Evolutionary conservation across 2,329 filamentous ascomycete species (phyloP).

Genomic region (Orbilia ellipsospora): DNA sequence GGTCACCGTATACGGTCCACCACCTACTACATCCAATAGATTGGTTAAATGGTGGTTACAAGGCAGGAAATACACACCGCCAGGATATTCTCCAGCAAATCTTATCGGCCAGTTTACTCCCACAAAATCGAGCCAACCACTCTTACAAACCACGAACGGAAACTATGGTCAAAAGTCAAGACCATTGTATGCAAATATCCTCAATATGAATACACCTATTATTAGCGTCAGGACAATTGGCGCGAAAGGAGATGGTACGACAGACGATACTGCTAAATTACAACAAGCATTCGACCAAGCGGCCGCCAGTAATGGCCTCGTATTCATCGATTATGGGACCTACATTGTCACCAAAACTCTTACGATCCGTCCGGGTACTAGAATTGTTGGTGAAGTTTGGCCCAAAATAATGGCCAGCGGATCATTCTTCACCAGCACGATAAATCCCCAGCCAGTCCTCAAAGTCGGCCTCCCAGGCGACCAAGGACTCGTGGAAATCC

Average conservation of each 20-base stretch:
- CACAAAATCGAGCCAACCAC: conserved; percentile 5
- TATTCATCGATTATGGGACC: conserved; percentile 63
- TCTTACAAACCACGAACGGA: not conserved
- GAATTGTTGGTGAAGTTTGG: conserved; percentile 63
- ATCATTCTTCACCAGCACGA: conserved; percentile 38
- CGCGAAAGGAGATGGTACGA: conserved; percentile 85
- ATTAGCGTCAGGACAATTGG: conserved; percentile 84
- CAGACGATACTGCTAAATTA: conserved; percentile 89
- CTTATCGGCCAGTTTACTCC: not conserved
- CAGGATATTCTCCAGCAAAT: not conserved
- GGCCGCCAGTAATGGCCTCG: conserved; percentile 69
- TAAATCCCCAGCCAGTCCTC: conserved; percentile 23
- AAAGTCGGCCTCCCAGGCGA: conserved; percentile 16
- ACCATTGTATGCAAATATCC: not conserved
- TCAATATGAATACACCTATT: conserved; percentile 24
- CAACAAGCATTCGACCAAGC: conserved; percentile 74
- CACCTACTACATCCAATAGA: not conserved
- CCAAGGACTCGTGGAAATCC: conserved; percentile 21
- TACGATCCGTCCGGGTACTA: conserved; percentile 64
- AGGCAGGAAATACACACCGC: not conserved
- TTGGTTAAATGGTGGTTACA: not conserved
- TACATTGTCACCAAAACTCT: conserved; percentile 68
- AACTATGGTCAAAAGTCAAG: conserved; percentile 11
- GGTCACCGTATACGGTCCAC: not conserved
- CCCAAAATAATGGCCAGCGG: conserved; percentile 59